Evolutionary conservation across 1,139 yeast genomes (phyloP).

Genomic region (Debaryomyces psychrophilus): DNA sequence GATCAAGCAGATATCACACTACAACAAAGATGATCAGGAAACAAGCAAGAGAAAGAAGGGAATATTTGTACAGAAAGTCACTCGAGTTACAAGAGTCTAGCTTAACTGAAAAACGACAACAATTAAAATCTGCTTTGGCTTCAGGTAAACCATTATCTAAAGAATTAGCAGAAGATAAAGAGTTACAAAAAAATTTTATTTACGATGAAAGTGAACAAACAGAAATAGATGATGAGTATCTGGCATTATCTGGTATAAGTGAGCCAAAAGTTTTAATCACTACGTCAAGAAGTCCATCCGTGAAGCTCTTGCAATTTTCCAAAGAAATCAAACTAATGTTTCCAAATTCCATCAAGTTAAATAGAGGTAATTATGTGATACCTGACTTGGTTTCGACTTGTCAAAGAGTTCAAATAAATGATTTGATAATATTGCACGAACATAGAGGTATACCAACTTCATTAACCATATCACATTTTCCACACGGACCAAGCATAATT

Average conservation of each 20-base stretch:
- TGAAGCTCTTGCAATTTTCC: slow-evolving; percentile 84
- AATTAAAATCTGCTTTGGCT: slow-evolving; percentile 84
- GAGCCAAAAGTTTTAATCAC: slow-evolving; percentile 96
- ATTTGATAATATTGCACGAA: slow-evolving; percentile 84
- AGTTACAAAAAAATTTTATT: slow-evolving; percentile 77
- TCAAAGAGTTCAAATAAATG: slow-evolving; percentile 69
- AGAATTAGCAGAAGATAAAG: slow-evolving; percentile 84
- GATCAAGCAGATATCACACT: background rate
- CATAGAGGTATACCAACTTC: slow-evolving; percentile 99
- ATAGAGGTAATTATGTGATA: slow-evolving; percentile 90
- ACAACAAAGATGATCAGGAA: slow-evolving; percentile 63
- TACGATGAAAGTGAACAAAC: slow-evolving; percentile 79
- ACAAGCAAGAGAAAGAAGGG: slow-evolving; percentile 95
- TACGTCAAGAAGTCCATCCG: slow-evolving; percentile 89
- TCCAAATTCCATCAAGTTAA: slow-evolving; percentile 86
- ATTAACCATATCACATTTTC: slow-evolving; percentile 89
- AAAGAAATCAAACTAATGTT: slow-evolving; percentile 88
- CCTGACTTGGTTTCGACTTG: slow-evolving; percentile 87
- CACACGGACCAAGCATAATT: slow-evolving; percentile 96
- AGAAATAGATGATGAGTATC: slow-evolving; percentile 84
- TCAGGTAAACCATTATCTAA: slow-evolving; percentile 88
- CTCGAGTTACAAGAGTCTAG: slow-evolving; percentile 89
- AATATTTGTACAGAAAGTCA: slow-evolving; percentile 85
- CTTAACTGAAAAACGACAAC: slow-evolving; percentile 82
- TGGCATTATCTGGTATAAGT: slow-evolving; percentile 79